These are phyloP conservation scores for Malbranchea cinnamomea DNA, from an alignment of 2,329 filamentous ascomycete species.

Conservation along the genomic window DNA sequence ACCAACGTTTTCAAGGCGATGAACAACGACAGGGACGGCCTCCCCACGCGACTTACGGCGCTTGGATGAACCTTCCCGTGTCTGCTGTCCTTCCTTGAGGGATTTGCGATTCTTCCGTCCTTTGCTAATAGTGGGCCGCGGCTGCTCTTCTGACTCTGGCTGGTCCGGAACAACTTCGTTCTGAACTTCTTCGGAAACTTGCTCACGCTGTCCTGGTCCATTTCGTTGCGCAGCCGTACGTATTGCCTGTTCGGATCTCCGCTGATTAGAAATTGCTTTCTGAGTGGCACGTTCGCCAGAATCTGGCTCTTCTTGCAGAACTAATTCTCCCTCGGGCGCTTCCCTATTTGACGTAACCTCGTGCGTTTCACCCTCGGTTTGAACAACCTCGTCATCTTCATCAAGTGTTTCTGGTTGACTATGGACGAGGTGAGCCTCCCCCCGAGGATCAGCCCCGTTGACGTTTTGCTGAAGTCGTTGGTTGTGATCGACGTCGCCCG, in stretches of 20 bases:
- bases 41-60: slow-evolving; percentile 15
- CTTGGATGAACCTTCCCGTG: not conserved
- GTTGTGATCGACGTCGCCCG: no score
- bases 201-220: no score
- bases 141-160: no score
- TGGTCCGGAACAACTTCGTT: no score
- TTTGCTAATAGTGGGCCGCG: no score
- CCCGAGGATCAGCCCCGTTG: slow-evolving; percentile 2
- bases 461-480: not conserved
- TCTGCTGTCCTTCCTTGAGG: slow-evolving; percentile 2
- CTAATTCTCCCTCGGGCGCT: slow-evolving; percentile 12
- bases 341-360: slow-evolving; percentile 11
- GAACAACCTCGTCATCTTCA: slow-evolving; percentile 10
- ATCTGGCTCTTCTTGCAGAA: slow-evolving; percentile 4
- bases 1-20: slow-evolving; percentile 24
- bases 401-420: slow-evolving; percentile 5
- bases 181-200: no score
- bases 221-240: no score
- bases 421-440: no score
- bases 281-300: no score
- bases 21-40: slow-evolving; percentile 27
- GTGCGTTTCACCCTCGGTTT: slow-evolving; percentile 12
- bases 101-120: slow-evolving; percentile 1
- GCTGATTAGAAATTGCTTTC: no score
- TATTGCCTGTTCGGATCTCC: no score